Percentiles rank a stretch among this genome's conserved stretches.
Conservation (phyloP, 2,329 filamentous ascomycete genomes). For the Thermoascus crustaceus region DNA sequence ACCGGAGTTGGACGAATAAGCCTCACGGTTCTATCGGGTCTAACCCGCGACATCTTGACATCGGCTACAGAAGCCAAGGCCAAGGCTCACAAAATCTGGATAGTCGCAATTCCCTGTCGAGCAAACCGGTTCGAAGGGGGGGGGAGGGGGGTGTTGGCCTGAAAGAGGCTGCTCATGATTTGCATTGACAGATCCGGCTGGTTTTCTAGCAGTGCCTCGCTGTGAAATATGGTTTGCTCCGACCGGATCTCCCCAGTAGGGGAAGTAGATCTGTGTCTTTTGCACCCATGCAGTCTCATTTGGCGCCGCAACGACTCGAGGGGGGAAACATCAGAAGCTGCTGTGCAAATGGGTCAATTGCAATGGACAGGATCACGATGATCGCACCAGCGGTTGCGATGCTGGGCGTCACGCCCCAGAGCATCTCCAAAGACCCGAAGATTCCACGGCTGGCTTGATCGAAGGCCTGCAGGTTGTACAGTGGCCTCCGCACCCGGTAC, state of each 20-base stretch:
- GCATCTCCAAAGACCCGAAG: conserved; percentile 17
- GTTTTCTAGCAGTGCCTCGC: background rate
- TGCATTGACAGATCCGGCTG: background rate
- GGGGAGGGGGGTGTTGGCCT: background rate
- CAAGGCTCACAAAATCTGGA: background rate
- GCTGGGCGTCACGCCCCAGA: conserved; percentile 11
- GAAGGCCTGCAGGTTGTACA: conserved; percentile 17
- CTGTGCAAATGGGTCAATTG: conserved; percentile 22
- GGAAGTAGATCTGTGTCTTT: background rate
- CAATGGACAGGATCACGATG: conserved; percentile 17
- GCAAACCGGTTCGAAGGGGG: background rate
- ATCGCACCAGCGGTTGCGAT: conserved; percentile 15
- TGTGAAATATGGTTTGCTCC: too few relatives aligned
- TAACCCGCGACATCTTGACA: background rate
- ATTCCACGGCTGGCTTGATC: conserved; percentile 22
- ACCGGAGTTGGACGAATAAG: background rate
- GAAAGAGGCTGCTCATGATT: background rate
- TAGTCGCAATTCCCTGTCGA: background rate
- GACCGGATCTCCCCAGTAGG: background rate
- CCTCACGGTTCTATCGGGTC: background rate
- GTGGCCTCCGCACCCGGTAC: conserved; percentile 7
- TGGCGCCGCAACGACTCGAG: background rate
- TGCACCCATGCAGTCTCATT: conserved; percentile 1
- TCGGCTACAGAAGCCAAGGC: background rate
- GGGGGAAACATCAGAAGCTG: conserved; percentile 12